A percentile compares a stretch with the other conserved stretches of the same genome.
Evolutionary conservation across 2,329 filamentous ascomycete species (phyloP).

Genomic region (Penicillium sp.): DNA sequence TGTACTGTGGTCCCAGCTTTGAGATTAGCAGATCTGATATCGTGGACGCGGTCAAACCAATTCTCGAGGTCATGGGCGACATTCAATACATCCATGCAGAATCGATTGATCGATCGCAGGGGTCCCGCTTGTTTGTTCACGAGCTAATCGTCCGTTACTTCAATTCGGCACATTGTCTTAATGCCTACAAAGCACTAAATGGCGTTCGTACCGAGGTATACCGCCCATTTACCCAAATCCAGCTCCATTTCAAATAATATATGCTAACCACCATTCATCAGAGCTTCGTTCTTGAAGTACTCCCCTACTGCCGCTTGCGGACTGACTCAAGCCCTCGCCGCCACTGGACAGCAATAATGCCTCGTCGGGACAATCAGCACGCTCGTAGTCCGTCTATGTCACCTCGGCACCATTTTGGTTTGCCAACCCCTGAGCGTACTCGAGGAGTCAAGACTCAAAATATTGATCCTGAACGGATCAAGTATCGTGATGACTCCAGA

Average conservation of each 20-base stretch:
- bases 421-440: not conserved
- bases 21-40: not conserved
- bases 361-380: too few species aligned
- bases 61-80: constrained; percentile 6
- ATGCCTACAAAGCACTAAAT: constrained; percentile 10
- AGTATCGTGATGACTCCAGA: constrained; percentile 3
- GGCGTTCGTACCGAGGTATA: constrained; percentile 5
- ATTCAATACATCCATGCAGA: constrained; percentile 4
- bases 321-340: too few species aligned
- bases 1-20: constrained; percentile 6
- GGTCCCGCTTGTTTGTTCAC: not conserved
- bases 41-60: not conserved
- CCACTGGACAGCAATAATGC: constrained; percentile 1
- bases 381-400: too few species aligned
- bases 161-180: constrained; percentile 2
- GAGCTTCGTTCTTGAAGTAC: constrained; percentile 4
- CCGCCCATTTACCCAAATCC: too few species aligned
- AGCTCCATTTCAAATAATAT: too few species aligned
- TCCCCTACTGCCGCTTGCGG: not conserved
- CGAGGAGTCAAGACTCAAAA: not conserved
- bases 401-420: too few species aligned
- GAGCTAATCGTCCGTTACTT: constrained; percentile 6
- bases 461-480: constrained; percentile 1
- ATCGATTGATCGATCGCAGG: not conserved
- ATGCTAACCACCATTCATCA: too few species aligned